Evolutionary conservation across 805 yeast species (phyloP).

Genomic region (Ogataea sp.): DNA sequence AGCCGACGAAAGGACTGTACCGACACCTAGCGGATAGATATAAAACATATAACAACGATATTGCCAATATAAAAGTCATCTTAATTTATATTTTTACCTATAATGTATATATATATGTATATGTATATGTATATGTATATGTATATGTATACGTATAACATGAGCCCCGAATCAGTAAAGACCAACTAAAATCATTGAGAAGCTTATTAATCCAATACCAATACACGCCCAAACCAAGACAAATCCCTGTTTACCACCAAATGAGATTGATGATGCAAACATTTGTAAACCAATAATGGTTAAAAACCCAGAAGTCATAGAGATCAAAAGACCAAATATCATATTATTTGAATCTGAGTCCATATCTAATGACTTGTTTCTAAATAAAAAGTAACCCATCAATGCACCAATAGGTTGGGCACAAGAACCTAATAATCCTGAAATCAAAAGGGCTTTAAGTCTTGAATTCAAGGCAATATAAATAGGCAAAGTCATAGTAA

Average conservation of each 20-base stretch:
- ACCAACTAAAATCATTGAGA: background rate
- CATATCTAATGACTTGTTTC: conserved; percentile 26
- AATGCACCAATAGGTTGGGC: conserved; percentile 90
- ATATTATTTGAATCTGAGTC: conserved; percentile 29
- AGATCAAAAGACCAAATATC: conserved; percentile 56
- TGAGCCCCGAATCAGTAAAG: too few relatives aligned
- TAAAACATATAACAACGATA: too few relatives aligned
- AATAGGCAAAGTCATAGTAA: conserved; percentile 85
- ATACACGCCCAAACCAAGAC: conserved; percentile 38
- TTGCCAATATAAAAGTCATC: too few relatives aligned
- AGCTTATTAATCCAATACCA: background rate
- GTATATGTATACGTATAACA: too few relatives aligned
- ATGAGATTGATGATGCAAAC: conserved; percentile 75
- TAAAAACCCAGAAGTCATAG: conserved; percentile 77
- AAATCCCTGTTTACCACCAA: conserved; percentile 61
- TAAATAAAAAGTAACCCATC: conserved; percentile 49
- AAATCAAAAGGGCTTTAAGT: conserved; percentile 51
- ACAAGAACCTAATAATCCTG: conserved; percentile 68
- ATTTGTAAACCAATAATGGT: conserved; percentile 76
- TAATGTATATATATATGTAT: too few relatives aligned
- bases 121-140: too few relatives aligned
- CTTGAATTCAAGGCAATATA: conserved; percentile 66
- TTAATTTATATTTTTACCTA: too few relatives aligned
- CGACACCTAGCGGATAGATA: too few relatives aligned
- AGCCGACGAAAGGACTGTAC: too few relatives aligned